Evolutionary conservation across 2,329 filamentous ascomycete genomes (phyloP).

Genomic region (Plectosphaerella sp.): DNA sequence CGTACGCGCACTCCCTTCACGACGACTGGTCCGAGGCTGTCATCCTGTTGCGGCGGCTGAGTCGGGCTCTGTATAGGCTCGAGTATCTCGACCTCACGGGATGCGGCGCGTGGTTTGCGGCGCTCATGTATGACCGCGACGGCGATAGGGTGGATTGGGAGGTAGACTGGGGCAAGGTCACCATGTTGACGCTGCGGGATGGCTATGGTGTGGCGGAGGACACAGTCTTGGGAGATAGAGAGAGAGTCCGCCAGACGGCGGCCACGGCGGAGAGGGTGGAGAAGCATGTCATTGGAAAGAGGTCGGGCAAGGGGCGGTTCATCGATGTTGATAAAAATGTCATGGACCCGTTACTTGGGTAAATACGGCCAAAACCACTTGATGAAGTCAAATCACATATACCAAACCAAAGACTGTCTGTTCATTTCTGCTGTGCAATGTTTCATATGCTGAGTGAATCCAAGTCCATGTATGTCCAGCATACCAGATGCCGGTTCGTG

Average conservation of each 20-base stretch:
- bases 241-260: constrained; percentile 27
- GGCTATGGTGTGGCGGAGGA: constrained; percentile 35
- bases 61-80: constrained; percentile 49
- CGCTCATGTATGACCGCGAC: constrained; percentile 35
- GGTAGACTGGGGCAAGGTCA: constrained; percentile 48
- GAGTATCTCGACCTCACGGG: constrained; percentile 60
- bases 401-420: too few species aligned
- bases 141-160: constrained; percentile 50
- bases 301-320: constrained; percentile 43
- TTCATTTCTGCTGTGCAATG: too few species aligned
- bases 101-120: constrained; percentile 50
- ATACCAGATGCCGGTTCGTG: too few species aligned
- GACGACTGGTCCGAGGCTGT: constrained; percentile 57
- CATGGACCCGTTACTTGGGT: not conserved
- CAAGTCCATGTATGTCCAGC: too few species aligned
- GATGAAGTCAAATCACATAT: too few species aligned
- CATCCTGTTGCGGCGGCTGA: constrained; percentile 49
- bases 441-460: too few species aligned
- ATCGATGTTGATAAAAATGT: constrained; percentile 43
- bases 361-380: too few species aligned
- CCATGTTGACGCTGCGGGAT: constrained; percentile 36
- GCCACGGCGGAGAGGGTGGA: constrained; percentile 38
- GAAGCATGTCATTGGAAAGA: constrained; percentile 38
- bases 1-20: constrained; percentile 55
- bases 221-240: constrained; percentile 24